phyloP scores from a whole-genome alignment of 306 rosid species.

The Vigna angularis region DNA sequence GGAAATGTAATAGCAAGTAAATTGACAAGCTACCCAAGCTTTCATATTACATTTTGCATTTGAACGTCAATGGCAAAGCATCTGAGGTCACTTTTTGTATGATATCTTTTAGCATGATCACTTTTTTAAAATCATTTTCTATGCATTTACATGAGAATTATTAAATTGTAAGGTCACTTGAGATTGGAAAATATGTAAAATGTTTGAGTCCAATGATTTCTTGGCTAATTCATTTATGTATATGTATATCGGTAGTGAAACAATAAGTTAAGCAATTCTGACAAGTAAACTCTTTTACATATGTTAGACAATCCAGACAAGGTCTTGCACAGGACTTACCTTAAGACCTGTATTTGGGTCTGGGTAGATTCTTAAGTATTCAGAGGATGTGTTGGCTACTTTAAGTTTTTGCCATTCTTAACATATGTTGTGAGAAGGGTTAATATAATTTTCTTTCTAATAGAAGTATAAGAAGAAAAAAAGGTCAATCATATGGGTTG shows the following conservation, averaged over 20 bases:
- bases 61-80: too few relatives aligned
- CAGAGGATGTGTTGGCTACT: not conserved
- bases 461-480: not conserved
- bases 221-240: too few relatives aligned
- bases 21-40: slow-evolving; percentile 10
- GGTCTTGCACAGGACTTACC: not conserved
- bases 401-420: not conserved
- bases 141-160: slow-evolving; percentile 25
- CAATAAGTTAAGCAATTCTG: too few relatives aligned
- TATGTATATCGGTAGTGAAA: too few relatives aligned
- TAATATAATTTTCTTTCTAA: not conserved
- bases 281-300: too few relatives aligned
- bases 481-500: not conserved
- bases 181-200: too few relatives aligned
- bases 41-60: not conserved
- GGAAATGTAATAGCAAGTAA: not conserved
- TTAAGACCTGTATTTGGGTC: not conserved
- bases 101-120: not conserved
- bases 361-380: slow-evolving; percentile 6
- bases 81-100: too few relatives aligned
- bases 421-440: slow-evolving; percentile 1
- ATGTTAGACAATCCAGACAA: too few relatives aligned
- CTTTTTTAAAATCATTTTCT: slow-evolving; percentile 9
- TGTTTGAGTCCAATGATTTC: too few relatives aligned
- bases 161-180: not conserved